Base-by-base conservation (phyloP, 768 basidiomycete species). In the Suillus sp. region DNA sequence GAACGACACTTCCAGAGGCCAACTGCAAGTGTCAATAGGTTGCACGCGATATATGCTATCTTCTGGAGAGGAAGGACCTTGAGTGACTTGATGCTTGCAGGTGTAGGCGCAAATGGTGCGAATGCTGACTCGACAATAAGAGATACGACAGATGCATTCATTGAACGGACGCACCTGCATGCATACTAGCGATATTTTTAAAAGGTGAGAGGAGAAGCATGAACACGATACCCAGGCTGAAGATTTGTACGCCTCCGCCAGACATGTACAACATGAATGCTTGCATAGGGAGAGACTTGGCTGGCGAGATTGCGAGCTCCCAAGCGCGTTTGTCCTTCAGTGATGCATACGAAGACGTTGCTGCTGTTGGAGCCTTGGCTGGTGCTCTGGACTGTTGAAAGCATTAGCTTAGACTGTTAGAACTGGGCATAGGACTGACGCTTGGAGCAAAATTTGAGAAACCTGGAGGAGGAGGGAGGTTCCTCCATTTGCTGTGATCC, bases 181-280 rank as follows among this genome's bases (percentile, higher is more conserved):
- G 90, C 59, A 97, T 92, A 9, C 83, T 84, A 59, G 86, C 83
- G 14, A 95, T 73, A 61, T 93, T 95, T 75, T 90, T 93, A 78
- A 96, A 88, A 0, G 96, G 96, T 11, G 86, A 84, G 63, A 93
- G 79, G 63, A 98, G 83, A 14, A 98, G 83, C 93, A 96, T 95
- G 72, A 94, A 90, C 25, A 98, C 91, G 74, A 95, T 96, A 38
- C 96, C 95, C 81, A 98, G 93, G 77, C 94, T 96, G 76, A 98
- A 97, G 48, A 98, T 90, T 76, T 98, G 96, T 16, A 98, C 91
- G 57, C 94, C 93, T 14, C 93, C 90, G 40, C 96, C 96, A 25
- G 95, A 96, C 92, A 98, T 96, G 84, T 98, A 98, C 38, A 98
- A 83, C 96, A 98, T 98, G 79, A 98, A 91, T 5, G 90, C 94